Percentiles rank a stretch among this genome's conserved stretches.
Evolutionary conservation across 306 rosid species (phyloP).

Genomic region (Citrullus amarus): DNA sequence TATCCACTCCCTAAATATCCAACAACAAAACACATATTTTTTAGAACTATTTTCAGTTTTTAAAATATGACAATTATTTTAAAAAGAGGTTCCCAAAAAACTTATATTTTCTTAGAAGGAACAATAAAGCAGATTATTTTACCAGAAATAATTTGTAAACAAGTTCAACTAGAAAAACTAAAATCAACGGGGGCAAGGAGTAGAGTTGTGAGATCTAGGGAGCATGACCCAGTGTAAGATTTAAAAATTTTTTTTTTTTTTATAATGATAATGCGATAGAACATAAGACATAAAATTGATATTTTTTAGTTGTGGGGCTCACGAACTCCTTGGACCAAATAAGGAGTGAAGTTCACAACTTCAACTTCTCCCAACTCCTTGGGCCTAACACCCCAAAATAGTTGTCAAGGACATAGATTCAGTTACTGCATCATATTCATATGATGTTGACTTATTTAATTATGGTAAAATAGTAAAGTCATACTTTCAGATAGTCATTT

Average conservation of each 20-base stretch:
- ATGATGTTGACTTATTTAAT: neutral
- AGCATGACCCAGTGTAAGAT: no score
- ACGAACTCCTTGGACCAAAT: no score
- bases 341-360: no score
- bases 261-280: no score
- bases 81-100: neutral
- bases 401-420: neutral
- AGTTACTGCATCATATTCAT: neutral
- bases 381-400: neutral
- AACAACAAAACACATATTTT: neutral
- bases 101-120: no score
- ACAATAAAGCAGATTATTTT: neutral
- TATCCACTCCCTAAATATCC: neutral
- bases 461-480: neutral
- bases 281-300: no score
- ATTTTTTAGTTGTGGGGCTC: no score
- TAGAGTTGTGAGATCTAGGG: no score
- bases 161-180: neutral
- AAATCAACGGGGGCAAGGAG: no score
- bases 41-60: neutral
- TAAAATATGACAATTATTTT: neutral
- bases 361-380: no score
- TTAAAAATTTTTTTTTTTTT: no score
- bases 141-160: neutral
- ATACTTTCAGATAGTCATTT: neutral